Base-by-base conservation (phyloP, 768 basidiomycete species). In the Mycena kentingensis region DNA sequence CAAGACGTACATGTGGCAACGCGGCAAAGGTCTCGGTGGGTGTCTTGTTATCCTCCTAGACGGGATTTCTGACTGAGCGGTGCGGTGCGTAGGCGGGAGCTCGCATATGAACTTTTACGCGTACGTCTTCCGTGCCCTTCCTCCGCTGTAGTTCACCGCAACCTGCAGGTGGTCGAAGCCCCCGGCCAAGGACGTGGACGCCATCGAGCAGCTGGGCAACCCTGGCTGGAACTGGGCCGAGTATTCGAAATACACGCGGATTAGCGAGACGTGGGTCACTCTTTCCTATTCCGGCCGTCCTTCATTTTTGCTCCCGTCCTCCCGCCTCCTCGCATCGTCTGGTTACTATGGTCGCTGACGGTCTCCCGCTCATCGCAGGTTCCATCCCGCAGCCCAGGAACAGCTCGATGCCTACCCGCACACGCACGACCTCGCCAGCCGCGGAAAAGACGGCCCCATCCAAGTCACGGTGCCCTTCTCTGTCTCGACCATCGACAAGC, bases 161-260 rank as follows among this genome's bases (percentile, higher is more conserved):
- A 7, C 13, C 28, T 37, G 36, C 46, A 39, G 36, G 12, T 71
- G 70, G 70, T 55, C 58, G 24, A 65, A 68, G 41, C 70, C 70
- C 13, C 69, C 67, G 25, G 63, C 61, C 18, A 46, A 37, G 3
- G 70, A 70, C 38, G 50, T 68, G 21, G 65, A 70, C 46, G 69
- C 66, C 5, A 66, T 76, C 42, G 80, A 81, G 58, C 66, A 68
- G 46, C 67, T 83, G n/a, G 81, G 81, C 5, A 82, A 82, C 51
- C 68, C 70, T 1, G 80, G 80, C 5, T 83, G 81, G 80, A 80
- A 79, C 56, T 82, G 77, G 77, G 60, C 68, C 0, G 69, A 73
- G 18, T 76, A 70, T 46, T 47, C 65, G 7, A 70, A 73, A 41
- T 75, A 76, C 52, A 69, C 67, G 4, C 66, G 65, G 52, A 72